Evolutionary conservation across 345 rosid genomes (phyloP).

Genomic region (Populus nigra): DNA sequence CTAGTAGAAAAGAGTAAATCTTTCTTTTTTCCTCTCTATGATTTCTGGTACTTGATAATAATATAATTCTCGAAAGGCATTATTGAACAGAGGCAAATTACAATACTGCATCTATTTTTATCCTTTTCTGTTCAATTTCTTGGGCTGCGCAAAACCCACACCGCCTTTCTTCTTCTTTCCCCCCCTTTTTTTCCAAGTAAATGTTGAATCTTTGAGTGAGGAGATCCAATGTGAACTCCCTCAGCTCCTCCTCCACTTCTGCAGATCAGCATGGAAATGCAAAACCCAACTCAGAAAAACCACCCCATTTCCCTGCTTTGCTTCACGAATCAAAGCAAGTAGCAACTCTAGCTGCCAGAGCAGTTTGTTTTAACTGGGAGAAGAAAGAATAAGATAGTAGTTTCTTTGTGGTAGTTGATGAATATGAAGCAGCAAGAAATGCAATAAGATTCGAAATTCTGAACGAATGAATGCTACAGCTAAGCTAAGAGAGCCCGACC

Average conservation of each 20-base stretch:
- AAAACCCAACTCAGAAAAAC: background rate
- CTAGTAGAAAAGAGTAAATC: background rate
- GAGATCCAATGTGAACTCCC: background rate
- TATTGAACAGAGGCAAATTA: slow-evolving; percentile 9
- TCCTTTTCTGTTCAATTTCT: slow-evolving; percentile 1
- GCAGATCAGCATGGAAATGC: background rate
- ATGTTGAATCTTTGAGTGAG: background rate
- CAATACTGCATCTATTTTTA: background rate
- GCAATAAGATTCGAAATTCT: background rate
- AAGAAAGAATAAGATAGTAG: background rate
- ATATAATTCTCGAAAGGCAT: slow-evolving; percentile 15
- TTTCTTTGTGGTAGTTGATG: background rate
- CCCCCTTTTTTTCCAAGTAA: background rate
- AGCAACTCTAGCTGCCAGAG: background rate
- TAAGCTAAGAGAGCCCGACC: background rate
- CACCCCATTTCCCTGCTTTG: background rate
- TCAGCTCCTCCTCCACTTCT: too few relatives aligned
- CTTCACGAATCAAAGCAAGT: background rate
- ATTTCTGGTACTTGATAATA: slow-evolving; percentile 5
- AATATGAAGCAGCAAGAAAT: background rate
- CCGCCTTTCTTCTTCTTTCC: background rate
- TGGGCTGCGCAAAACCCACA: slow-evolving; percentile 17
- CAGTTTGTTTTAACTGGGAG: background rate
- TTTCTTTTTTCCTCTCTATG: slow-evolving; percentile 23
- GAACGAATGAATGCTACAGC: background rate